Evolutionary conservation across 768 basidiomycete genomes (phyloP).

Genomic region (Suillus alpinus): DNA sequence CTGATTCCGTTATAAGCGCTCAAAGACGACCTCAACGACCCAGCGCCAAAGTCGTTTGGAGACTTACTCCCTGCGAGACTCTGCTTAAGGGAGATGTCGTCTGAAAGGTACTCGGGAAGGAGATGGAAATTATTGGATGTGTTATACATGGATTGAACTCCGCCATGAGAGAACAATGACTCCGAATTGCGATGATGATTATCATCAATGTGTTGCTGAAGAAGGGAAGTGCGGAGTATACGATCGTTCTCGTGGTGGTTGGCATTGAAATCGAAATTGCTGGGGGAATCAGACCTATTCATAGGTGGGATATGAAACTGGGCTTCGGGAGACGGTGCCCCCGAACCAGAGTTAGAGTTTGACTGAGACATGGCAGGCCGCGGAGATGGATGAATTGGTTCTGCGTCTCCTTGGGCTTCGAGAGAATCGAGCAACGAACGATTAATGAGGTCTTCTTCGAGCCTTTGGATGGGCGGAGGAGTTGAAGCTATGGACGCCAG

Average conservation of each 20-base stretch:
- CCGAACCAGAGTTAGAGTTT: constrained; percentile 52
- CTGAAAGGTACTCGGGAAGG: constrained; percentile 33
- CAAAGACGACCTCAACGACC: constrained; percentile 36
- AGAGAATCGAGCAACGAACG: constrained; percentile 80
- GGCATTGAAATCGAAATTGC: constrained; percentile 36
- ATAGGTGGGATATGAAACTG: constrained; percentile 50
- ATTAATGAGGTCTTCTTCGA: constrained; percentile 78
- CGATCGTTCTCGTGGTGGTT: constrained; percentile 36
- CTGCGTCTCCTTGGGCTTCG: constrained; percentile 81
- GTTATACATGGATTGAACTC: constrained; percentile 41
- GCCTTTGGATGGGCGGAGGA: constrained; percentile 32
- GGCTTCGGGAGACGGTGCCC: constrained; percentile 46
- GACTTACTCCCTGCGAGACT: constrained; percentile 25
- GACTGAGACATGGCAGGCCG: constrained; percentile 48
- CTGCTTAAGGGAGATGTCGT: constrained; percentile 33
- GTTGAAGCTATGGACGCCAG: constrained; percentile 44
- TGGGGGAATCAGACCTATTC: constrained; percentile 52
- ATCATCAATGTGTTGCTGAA: constrained; percentile 24
- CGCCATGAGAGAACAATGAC: constrained; percentile 30
- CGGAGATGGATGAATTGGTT: constrained; percentile 43
- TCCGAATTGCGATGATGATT: constrained; percentile 31
- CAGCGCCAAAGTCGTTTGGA: constrained; percentile 33
- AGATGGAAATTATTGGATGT: constrained; percentile 32
- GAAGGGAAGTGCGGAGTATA: constrained; percentile 24
- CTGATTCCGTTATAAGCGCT: constrained; percentile 29